Conservation (phyloP, 768 basidiomycete genomes). For the Neoboletus brunneissimus region DNA sequence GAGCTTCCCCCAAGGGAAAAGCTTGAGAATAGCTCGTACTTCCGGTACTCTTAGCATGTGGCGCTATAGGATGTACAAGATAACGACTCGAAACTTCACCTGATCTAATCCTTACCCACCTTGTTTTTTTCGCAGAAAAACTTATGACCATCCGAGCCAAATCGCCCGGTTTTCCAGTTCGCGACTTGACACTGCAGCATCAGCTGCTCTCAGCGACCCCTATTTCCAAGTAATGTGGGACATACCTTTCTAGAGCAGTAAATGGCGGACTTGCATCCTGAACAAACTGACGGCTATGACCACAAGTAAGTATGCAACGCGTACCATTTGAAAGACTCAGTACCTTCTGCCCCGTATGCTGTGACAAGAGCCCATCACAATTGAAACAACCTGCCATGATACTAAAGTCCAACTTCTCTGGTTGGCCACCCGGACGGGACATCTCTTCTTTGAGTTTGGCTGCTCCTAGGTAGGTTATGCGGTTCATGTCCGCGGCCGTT, state of each 20-base stretch:
- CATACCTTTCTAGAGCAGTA: slow-evolving; percentile 31
- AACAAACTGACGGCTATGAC: slow-evolving; percentile 28
- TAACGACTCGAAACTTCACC: background rate
- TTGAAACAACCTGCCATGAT: slow-evolving; percentile 22
- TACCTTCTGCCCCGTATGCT: slow-evolving; percentile 20
- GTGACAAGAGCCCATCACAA: slow-evolving; percentile 16
- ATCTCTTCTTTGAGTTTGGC: slow-evolving; percentile 27
- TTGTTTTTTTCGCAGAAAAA: slow-evolving; percentile 35
- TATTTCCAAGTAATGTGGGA: background rate
- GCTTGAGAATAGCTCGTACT: slow-evolving; percentile 33
- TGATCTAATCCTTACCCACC: slow-evolving; percentile 17
- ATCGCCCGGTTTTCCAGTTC: slow-evolving; percentile 33
- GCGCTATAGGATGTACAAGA: slow-evolving; percentile 20
- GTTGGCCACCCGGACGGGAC: slow-evolving; percentile 28
- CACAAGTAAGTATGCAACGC: background rate
- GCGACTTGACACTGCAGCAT: slow-evolving; percentile 33
- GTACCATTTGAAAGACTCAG: background rate
- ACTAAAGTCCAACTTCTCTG: slow-evolving; percentile 29
- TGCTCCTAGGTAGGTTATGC: slow-evolving; percentile 28
- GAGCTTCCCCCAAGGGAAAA: slow-evolving; percentile 43
- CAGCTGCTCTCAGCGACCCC: slow-evolving; percentile 1
- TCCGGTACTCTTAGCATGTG: slow-evolving; percentile 38
- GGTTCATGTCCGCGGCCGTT: slow-evolving; percentile 26
- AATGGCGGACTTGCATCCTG: slow-evolving; percentile 28
- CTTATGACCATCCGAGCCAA: slow-evolving; percentile 33